A percentile compares a stretch with the other conserved stretches of the same genome.
These are phyloP conservation scores for Starmera dryadoides DNA, from an alignment of 805 yeast genomes.

Conservation along the genomic window DNA sequence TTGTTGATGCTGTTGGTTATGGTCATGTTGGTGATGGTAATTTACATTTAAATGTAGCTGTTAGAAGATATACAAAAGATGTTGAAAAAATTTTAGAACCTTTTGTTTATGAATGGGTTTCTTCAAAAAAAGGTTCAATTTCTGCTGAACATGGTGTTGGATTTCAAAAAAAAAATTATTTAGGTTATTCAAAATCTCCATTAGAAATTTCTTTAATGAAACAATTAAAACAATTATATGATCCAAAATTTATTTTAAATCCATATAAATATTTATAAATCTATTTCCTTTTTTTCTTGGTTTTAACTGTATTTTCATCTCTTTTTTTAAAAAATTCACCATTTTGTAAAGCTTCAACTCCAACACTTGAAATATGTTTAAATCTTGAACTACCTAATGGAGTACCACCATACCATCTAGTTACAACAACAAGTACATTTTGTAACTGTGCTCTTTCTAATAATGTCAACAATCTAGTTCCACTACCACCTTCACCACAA, in stretches of 20 bases:
- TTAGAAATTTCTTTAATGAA: slow-evolving; percentile 69
- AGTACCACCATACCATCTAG: slow-evolving; percentile 79
- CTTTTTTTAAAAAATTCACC: slow-evolving; percentile 23
- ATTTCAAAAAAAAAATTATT: slow-evolving; percentile 88
- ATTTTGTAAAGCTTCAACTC: slow-evolving; percentile 39
- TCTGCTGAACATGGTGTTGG: slow-evolving; percentile 98
- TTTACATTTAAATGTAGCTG: slow-evolving; percentile 88
- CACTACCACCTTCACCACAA: slow-evolving; percentile 74
- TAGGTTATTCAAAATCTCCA: slow-evolving; percentile 75
- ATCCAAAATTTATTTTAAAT: slow-evolving; percentile 87
- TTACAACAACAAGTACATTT: slow-evolving; percentile 59
- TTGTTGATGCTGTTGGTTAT: slow-evolving; percentile 85
- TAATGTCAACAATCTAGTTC: slow-evolving; percentile 47
- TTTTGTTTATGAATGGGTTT: slow-evolving; percentile 88
- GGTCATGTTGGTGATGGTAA: slow-evolving; percentile 99
- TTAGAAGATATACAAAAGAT: slow-evolving; percentile 69
- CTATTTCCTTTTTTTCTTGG: not conserved
- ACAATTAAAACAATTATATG: slow-evolving; percentile 71
- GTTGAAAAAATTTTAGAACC: slow-evolving; percentile 87
- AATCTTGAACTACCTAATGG: slow-evolving; percentile 70
- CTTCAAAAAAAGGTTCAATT: slow-evolving; percentile 67
- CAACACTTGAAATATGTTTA: slow-evolving; percentile 54
- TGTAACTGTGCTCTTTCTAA: slow-evolving; percentile 40
- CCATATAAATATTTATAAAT: slow-evolving; percentile 82
- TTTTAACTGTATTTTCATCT: not conserved